Base-by-base conservation (phyloP, 208 protist species). In the Acanthamoeba lenticulata region DNA sequence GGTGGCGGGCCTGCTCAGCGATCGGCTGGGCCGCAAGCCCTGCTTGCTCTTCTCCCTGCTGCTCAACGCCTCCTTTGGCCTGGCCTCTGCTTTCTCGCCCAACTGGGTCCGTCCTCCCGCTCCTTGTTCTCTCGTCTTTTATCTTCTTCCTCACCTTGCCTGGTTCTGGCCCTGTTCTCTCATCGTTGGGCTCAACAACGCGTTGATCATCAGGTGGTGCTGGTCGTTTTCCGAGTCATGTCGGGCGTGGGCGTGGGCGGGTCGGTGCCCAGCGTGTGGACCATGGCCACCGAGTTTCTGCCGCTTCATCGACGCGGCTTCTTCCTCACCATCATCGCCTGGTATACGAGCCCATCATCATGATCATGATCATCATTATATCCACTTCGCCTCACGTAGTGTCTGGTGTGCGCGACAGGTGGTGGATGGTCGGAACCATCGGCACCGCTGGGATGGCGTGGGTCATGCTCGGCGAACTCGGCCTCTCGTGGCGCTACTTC, bases 211-310 rank as follows among this genome's bases (percentile, higher is more conserved):
- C 44, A 86, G 77, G 77, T 52, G 44, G 17, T 47, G 13, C 24
- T 95, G 57, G 44, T 95, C 94, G 19, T 60, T 3, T 86, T n/a
- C 34, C 88, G 94, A 44, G 67, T 94, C 21, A 0, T 94, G 32
- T 77, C 94, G 21, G 94, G 94, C 15, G 88, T 95, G 11, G 94
- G 94, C 6, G 94, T 95, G 32, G 94, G 94, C n/a, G 94, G 94
- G 7, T 93, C 94, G 9, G 94, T 95, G 5, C 94, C 94, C 34
- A 60, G 38, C 29, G 90, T 95, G 60, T 95, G 93, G 40, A 95
- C 94, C 27, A 95, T 95, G 79, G 52, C 89, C 15, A 62, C 88
- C 36, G 94, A 95, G 74, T 29, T 94, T 42, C 55, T 91, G 9
- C 44, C 47, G 11, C 60, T 90, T 34, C 42, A 40, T 49, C 60